Percentiles rank a stretch among this genome's conserved stretches.
These are phyloP conservation scores for Phlebiopsis flavidoalba DNA, from an alignment of 768 basidiomycete genomes.

Conservation along the genomic window DNA sequence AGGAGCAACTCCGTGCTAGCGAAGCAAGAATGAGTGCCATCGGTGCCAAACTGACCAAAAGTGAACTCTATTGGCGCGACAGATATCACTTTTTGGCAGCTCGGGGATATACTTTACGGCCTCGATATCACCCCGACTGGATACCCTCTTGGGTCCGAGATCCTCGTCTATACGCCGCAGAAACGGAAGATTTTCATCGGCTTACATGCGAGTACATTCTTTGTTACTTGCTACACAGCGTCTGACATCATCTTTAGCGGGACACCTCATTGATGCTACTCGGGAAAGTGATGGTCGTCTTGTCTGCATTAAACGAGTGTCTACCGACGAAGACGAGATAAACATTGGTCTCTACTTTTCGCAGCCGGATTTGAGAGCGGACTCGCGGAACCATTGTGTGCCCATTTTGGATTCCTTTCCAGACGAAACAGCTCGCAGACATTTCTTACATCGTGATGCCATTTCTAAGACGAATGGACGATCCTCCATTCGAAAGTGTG, in stretches of 20 bases:
- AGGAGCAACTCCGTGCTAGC: no score
- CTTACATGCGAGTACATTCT: no score
- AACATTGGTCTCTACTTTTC: slow-evolving; percentile 9
- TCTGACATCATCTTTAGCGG: no score
- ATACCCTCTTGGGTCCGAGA: slow-evolving; percentile 5
- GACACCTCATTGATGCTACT: slow-evolving; percentile 14
- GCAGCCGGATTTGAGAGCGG: background rate
- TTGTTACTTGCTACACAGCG: no score
- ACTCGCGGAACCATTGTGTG: slow-evolving; percentile 21
- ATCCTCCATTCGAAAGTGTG: slow-evolving; percentile 15
- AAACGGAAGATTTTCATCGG: background rate
- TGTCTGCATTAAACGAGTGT: slow-evolving; percentile 16
- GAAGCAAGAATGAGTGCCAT: no score
- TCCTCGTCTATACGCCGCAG: no score
- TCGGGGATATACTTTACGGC: slow-evolving; percentile 1
- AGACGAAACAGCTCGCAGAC: slow-evolving; percentile 4
- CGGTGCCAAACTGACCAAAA: background rate
- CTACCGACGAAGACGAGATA: slow-evolving; percentile 3
- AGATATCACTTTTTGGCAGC: no score
- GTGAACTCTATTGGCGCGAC: background rate
- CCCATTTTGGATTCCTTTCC: slow-evolving; percentile 18
- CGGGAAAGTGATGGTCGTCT: slow-evolving; percentile 13
- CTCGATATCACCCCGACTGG: slow-evolving; percentile 5
- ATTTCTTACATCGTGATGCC: slow-evolving; percentile 19
- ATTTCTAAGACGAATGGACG: slow-evolving; percentile 3